Evolutionary conservation across 768 basidiomycete species (phyloP).

Genomic region (Lepiota brunneoincarnata): DNA sequence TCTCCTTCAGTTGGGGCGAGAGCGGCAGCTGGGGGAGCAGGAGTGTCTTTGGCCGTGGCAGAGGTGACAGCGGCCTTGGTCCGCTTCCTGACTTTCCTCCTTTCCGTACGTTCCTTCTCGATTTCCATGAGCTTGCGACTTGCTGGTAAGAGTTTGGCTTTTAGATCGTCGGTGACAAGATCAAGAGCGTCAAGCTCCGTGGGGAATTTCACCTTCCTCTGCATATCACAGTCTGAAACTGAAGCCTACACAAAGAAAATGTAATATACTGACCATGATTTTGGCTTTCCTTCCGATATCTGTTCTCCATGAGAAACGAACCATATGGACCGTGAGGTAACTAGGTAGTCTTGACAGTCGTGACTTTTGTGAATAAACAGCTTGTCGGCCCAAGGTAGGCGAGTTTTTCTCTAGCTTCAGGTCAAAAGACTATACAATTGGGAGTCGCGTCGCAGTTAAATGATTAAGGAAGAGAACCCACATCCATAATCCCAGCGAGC

Average conservation of each 20-base stretch:
- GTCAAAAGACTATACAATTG: slow-evolving; percentile 63
- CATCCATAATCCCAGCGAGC: slow-evolving; percentile 80
- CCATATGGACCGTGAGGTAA: slow-evolving; percentile 91
- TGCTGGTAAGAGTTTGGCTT: slow-evolving; percentile 66
- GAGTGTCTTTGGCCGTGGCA: slow-evolving; percentile 21
- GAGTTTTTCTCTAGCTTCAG: slow-evolving; percentile 86
- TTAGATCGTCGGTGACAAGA: slow-evolving; percentile 76
- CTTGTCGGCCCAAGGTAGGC: slow-evolving; percentile 74
- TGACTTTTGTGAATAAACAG: slow-evolving; percentile 76
- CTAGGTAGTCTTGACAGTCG: slow-evolving; percentile 81
- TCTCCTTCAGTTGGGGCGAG: slow-evolving; percentile 16
- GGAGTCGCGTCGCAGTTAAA: neutral
- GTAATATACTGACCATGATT: slow-evolving; percentile 70
- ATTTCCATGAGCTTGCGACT: slow-evolving; percentile 73
- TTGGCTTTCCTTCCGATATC: slow-evolving; percentile 94
- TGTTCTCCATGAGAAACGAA: slow-evolving; percentile 91
- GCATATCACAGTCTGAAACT: neutral
- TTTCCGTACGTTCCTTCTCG: slow-evolving; percentile 80
- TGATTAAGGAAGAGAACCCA: slow-evolving; percentile 23
- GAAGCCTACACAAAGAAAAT: neutral
- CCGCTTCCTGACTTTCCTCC: slow-evolving; percentile 77
- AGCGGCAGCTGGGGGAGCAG: slow-evolving; percentile 21
- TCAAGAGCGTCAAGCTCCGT: slow-evolving; percentile 86
- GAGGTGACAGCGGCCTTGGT: slow-evolving; percentile 47
- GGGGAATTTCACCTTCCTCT: slow-evolving; percentile 93